Evolutionary conservation across 257 asterid species (phyloP).

Genomic region (Fraxinus americana): DNA sequence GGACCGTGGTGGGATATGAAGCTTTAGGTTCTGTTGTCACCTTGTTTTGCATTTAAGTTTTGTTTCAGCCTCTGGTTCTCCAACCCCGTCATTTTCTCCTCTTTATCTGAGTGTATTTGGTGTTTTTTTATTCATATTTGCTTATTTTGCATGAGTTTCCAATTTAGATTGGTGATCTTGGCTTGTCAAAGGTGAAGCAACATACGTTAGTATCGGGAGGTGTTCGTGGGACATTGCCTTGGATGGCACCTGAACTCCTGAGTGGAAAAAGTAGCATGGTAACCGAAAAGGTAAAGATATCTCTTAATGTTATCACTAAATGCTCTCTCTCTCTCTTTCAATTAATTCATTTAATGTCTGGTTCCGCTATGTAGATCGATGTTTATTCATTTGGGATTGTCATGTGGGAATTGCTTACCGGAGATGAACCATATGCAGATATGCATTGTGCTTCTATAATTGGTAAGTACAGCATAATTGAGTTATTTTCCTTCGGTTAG

Average conservation of each 20-base stretch:
- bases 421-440: slow-evolving; percentile 95
- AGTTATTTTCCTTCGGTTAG: background rate
- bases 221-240: slow-evolving; percentile 96
- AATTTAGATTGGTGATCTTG: slow-evolving; percentile 91
- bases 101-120: slow-evolving; percentile 6
- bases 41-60: background rate
- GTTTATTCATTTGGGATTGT: slow-evolving; percentile 94
- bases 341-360: slow-evolving; percentile 1
- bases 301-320: background rate
- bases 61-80: background rate
- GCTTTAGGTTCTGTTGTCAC: background rate
- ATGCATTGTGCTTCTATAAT: slow-evolving; percentile 96
- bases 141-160: slow-evolving; percentile 7
- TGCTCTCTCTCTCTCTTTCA: background rate
- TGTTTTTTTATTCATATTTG: background rate
- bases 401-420: slow-evolving; percentile 99
- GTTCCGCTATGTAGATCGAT: slow-evolving; percentile 63
- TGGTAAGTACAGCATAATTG: slow-evolving; percentile 46
- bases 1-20: background rate
- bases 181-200: slow-evolving; percentile 89
- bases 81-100: too few species aligned
- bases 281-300: slow-evolving; percentile 76
- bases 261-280: slow-evolving; percentile 96
- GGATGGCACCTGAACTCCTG: slow-evolving; percentile 99
- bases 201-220: slow-evolving; percentile 95